Evolutionary conservation across 75 land plant species (phyloP).

Genomic region (Sequoia sempervirens): DNA sequence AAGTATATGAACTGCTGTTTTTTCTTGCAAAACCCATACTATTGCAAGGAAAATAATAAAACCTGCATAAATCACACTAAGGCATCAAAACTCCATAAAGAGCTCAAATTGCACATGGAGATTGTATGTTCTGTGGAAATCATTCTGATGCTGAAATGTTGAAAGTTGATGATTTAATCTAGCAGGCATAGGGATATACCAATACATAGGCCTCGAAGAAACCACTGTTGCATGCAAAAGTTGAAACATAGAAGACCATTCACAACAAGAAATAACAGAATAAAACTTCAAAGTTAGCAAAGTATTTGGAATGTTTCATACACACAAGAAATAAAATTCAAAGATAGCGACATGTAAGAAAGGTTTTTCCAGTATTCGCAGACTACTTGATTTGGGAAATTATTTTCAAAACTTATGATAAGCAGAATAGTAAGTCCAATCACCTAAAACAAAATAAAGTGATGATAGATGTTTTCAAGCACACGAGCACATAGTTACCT

Average conservation of each 20-base stretch:
- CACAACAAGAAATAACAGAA: neutral
- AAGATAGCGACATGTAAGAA: neutral
- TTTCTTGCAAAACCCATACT: constrained; percentile 88
- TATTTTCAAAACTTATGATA: neutral
- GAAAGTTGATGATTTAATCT: neutral
- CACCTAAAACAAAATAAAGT: neutral
- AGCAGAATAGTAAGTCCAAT: neutral
- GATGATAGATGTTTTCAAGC: neutral
- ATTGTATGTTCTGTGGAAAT: neutral
- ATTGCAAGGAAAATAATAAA: constrained; percentile 81
- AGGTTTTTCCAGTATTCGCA: neutral
- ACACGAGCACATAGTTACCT: constrained; percentile 15
- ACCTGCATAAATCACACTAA: constrained; percentile 36
- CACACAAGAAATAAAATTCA: neutral
- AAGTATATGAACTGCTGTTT: constrained; percentile 55
- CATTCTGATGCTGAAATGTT: neutral
- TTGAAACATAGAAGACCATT: neutral
- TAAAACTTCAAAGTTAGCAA: neutral
- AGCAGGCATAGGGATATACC: constrained; percentile 43
- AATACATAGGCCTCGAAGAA: constrained; percentile 91
- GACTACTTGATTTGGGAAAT: neutral
- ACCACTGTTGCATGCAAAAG: constrained; percentile 56
- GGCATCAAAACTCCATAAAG: neutral
- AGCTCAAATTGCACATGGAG: neutral
- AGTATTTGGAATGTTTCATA: neutral